Evolutionary conservation across 495 filamentous ascomycete species (phyloP), one percentile per base, ranked within the genome.

Genomic region (Cryomyces antarcticus): DNA sequence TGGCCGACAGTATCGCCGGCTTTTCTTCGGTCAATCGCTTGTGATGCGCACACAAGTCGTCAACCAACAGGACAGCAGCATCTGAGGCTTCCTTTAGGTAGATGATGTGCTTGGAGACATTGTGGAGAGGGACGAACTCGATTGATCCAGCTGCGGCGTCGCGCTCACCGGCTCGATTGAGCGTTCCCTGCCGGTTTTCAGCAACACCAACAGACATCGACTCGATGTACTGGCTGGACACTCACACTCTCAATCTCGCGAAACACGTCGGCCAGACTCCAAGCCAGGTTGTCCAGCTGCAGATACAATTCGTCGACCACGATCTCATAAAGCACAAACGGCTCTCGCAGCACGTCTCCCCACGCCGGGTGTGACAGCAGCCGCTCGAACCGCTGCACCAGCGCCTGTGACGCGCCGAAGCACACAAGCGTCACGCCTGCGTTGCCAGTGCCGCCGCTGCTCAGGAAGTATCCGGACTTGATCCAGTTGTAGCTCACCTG

Each of bases 401-500:
- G 41, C n/a, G 31, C 31, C n/a, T 9, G 31, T 28, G 45, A 38
- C 12, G 42, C 41, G 11, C 49, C 45, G 41, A 47, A 50, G 36
- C 44, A 46, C n/a, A 47, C 24, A 10, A 50, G 37, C 28, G 44
- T 47, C 43, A 42, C 38, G 12, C 27, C 37, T 42, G 7, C 38
- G 38, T 39, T 17, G 9, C 7, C 38, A 17, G 11, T 2, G 24
- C 10, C 38, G 27, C 7, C 38, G 27, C 7, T 10, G 10, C 9
- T 9, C 38, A 46, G 36, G 17, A 49, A 41, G 39, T 33, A 49
- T 5, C 37, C 43, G 17, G 47, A 45, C n/a, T 43, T 39, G 6
- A 40, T 43, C 47, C 47, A 49, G 30, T 36, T 42, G 36, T 46
- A 46, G 41, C 46, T 43, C n/a, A 39, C 43, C 42, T 49, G 47